Conservation (phyloP, 2,329 filamentous ascomycete species). For the Scleromitrula shiraiana region DNA sequence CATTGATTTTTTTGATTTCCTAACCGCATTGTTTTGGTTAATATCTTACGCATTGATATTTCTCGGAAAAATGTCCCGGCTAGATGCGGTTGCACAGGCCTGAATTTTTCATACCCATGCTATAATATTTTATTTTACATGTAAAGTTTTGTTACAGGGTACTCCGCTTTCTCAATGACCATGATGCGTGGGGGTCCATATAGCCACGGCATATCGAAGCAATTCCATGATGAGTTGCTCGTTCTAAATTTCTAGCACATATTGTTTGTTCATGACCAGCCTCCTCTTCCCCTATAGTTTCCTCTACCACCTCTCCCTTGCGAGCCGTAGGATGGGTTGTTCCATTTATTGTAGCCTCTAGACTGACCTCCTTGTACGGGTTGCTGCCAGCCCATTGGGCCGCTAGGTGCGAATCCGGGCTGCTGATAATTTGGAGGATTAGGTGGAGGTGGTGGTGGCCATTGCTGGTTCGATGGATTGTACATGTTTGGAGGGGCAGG, state of each 20-base stretch:
- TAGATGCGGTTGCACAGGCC: conserved; percentile 7
- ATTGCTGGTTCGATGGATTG: conserved; percentile 8
- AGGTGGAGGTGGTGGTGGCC: conserved; percentile 10
- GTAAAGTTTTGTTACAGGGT: conserved; percentile 9
- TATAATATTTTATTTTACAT: conserved; percentile 9
- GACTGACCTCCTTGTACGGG: conserved; percentile 11
- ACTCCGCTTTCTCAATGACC: conserved; percentile 8
- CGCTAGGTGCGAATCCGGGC: conserved; percentile 15
- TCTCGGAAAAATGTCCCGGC: background rate
- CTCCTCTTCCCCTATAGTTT: conserved; percentile 23
- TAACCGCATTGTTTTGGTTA: background rate
- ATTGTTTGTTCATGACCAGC: conserved; percentile 14
- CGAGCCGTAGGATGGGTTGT: conserved; percentile 12
- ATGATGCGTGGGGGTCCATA: conserved; percentile 7
- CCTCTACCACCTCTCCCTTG: conserved; percentile 22
- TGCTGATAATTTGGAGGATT: conserved; percentile 14
- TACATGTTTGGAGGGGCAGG: conserved; percentile 16
- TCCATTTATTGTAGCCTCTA: conserved; percentile 22
- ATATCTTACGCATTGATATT: background rate
- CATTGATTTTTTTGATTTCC: conserved; percentile 1
- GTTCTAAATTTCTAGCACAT: no score
- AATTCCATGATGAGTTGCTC: no score
- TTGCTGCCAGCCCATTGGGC: conserved; percentile 22
- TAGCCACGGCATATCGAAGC: no score
- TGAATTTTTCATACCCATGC: background rate